Evolutionary conservation across 2,329 filamentous ascomycete genomes (phyloP).

Genomic region (Gremmenia infestans): DNA sequence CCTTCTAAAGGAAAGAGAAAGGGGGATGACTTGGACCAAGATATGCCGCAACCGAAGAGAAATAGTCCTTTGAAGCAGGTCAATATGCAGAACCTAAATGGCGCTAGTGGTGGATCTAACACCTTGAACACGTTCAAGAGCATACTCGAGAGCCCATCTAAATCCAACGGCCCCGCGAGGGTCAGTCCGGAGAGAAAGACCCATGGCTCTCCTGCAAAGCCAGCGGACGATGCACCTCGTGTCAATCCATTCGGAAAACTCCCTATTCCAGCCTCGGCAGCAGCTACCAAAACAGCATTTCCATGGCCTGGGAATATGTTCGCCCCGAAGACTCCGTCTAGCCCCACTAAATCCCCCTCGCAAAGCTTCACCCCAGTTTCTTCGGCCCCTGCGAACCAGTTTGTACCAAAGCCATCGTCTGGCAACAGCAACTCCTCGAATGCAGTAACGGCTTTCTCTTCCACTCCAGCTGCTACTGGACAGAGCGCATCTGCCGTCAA

Average conservation of each 20-base stretch:
- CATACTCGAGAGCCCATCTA: conserved; percentile 26
- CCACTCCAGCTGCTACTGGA: not conserved
- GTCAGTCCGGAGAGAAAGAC: conserved; percentile 22
- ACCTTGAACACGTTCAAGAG: conserved; percentile 31
- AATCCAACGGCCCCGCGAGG: conserved; percentile 4
- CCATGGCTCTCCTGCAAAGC: conserved; percentile 3
- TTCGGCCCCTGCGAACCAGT: not conserved
- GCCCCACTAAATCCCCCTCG: not conserved
- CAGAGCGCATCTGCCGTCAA: conserved; percentile 11
- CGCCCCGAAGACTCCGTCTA: not conserved
- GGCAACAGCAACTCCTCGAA: conserved; percentile 10
- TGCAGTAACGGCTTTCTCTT: conserved; percentile 3
- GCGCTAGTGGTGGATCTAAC: conserved; percentile 20
- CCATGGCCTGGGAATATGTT: conserved; percentile 4
- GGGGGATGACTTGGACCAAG: conserved; percentile 27
- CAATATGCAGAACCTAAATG: conserved; percentile 18
- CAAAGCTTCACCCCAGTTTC: conserved; percentile 9
- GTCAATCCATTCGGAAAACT: conserved; percentile 27
- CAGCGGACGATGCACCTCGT: conserved; percentile 16
- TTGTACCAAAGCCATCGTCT: conserved; percentile 7
- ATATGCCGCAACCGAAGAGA: conserved; percentile 19
- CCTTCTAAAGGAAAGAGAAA: conserved; percentile 28
- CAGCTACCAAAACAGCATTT: conserved; percentile 1
- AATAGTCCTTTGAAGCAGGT: conserved; percentile 17
- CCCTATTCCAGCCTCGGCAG: conserved; percentile 15